Percentiles rank a stretch among this genome's conserved stretches.
These are phyloP conservation scores for Talaromyces sp. DNA, from an alignment of 2,329 filamentous ascomycete species.

Conservation along the genomic window DNA sequence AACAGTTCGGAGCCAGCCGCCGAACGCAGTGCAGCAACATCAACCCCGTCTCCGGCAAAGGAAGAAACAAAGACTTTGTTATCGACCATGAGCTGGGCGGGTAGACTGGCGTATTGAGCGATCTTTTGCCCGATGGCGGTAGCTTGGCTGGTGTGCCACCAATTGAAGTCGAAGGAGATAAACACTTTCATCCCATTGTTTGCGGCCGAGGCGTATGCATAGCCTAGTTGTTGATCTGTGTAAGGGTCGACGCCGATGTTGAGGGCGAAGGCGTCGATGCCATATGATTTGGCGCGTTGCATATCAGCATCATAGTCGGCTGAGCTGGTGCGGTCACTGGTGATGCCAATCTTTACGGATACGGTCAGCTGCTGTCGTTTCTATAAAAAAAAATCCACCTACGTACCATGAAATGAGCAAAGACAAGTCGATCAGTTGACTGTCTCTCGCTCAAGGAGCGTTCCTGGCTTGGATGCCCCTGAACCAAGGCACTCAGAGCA, in stretches of 20 bases:
- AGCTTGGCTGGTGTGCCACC: slow-evolving; percentile 40
- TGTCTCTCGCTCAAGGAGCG: background rate
- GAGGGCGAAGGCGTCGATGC: slow-evolving; percentile 51
- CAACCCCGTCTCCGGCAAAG: slow-evolving; percentile 50
- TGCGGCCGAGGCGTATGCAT: slow-evolving; percentile 51
- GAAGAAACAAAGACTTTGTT: slow-evolving; percentile 53
- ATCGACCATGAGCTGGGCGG: slow-evolving; percentile 51
- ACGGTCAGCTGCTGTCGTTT: background rate
- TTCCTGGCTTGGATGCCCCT: slow-evolving; percentile 4
- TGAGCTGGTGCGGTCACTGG: slow-evolving; percentile 42
- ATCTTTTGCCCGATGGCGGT: slow-evolving; percentile 46
- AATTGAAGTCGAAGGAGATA: slow-evolving; percentile 58
- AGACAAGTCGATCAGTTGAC: slow-evolving; percentile 14
- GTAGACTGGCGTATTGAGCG: slow-evolving; percentile 42
- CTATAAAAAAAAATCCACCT: background rate
- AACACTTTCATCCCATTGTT: slow-evolving; percentile 52
- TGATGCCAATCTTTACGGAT: slow-evolving; percentile 45
- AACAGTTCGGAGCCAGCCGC: slow-evolving; percentile 44
- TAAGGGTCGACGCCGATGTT: slow-evolving; percentile 49
- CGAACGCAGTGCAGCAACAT: slow-evolving; percentile 41
- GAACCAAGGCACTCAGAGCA: slow-evolving; percentile 5
- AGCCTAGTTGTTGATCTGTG: slow-evolving; percentile 46
- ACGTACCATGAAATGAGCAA: slow-evolving; percentile 20
- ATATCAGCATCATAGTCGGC: slow-evolving; percentile 50
- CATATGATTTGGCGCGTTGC: slow-evolving; percentile 41